Percentiles rank a stretch among this genome's conserved stretches.
Evolutionary conservation across 2,329 filamentous ascomycete species (phyloP).

Genomic region (Chrysosporium queenslandicum): DNA sequence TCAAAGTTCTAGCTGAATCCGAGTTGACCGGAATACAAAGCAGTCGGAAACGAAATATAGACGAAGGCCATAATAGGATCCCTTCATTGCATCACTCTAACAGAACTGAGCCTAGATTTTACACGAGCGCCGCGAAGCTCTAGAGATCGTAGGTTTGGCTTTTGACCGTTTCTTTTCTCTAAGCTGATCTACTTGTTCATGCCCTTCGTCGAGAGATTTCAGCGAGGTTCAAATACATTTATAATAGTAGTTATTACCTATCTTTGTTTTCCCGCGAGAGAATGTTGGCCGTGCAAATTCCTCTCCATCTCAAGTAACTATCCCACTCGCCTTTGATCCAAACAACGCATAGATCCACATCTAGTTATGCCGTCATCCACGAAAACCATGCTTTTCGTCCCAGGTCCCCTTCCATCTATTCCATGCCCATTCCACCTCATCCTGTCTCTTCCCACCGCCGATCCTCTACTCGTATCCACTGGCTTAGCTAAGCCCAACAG

Average conservation of each 20-base stretch:
- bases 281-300: neutral
- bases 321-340: too few species aligned
- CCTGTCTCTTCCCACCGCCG: neutral
- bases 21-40: neutral
- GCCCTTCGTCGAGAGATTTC: neutral
- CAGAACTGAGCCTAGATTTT: neutral
- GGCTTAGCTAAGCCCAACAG: conserved; percentile 8
- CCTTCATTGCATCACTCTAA: neutral
- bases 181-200: too few species aligned
- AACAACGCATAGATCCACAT: neutral
- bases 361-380: neutral
- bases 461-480: neutral
- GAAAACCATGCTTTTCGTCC: neutral
- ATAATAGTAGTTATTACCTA: too few species aligned
- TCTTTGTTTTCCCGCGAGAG: too few species aligned
- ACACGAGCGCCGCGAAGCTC: neutral
- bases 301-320: neutral
- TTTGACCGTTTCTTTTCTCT: neutral
- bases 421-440: neutral
- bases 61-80: neutral
- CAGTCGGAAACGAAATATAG: neutral
- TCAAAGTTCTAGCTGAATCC: neutral
- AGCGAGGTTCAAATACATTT: too few species aligned
- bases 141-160: neutral
- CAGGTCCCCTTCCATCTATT: neutral